Conservation (phyloP, 179 eudicot genomes). For the Beta corolliflora region DNA sequence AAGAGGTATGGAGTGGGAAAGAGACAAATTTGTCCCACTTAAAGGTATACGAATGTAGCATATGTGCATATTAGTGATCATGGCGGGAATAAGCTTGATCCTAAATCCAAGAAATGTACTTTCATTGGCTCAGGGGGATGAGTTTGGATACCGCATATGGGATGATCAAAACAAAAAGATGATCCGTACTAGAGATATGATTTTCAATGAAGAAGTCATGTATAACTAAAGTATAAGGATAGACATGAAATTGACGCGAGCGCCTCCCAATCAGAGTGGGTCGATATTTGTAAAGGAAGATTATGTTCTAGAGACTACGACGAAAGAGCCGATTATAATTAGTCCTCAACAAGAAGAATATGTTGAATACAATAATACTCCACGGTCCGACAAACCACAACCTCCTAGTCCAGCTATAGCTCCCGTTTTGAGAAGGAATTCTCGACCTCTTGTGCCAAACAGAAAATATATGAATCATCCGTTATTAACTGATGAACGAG, state of each 20-base stretch:
- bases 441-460: background rate
- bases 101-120: background rate
- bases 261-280: background rate
- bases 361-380: background rate
- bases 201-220: slow-evolving; percentile 7
- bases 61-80: no score
- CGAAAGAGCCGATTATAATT: background rate
- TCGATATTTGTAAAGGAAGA: background rate
- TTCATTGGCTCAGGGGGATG: slow-evolving; percentile 24
- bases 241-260: background rate
- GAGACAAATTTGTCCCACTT: no score
- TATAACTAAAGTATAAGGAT: background rate
- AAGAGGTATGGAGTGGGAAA: background rate
- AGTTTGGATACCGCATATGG: slow-evolving; percentile 21
- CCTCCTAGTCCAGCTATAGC: background rate
- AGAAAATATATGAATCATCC: background rate
- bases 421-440: background rate
- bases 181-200: slow-evolving; percentile 23
- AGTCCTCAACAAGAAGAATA: background rate
- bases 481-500: background rate
- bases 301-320: background rate
- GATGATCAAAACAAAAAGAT: slow-evolving; percentile 15
- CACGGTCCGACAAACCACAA: background rate
- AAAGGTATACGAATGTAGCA: no score
- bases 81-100: no score